phyloP scores from a whole-genome alignment of 2,329 filamentous ascomycete species.

The Colletotrichum magnum region DNA sequence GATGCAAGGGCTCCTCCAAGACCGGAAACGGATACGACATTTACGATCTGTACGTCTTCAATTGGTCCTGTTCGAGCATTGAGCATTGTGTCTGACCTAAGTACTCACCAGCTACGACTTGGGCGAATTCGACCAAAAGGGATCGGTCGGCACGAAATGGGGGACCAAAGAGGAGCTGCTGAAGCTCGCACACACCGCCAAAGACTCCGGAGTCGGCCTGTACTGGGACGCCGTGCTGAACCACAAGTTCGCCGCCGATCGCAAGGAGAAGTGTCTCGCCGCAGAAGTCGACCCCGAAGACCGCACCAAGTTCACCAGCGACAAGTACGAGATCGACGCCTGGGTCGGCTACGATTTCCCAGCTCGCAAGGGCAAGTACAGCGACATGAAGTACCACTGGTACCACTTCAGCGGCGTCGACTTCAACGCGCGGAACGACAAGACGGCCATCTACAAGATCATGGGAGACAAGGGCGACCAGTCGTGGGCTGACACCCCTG shows the following conservation, averaged over 20 bases:
- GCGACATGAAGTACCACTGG: constrained; percentile 76
- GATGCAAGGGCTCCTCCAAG: constrained; percentile 75
- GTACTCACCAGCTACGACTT: constrained; percentile 63
- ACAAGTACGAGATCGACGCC: constrained; percentile 75
- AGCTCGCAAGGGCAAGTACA: constrained; percentile 74
- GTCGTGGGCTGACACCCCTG: constrained; percentile 71
- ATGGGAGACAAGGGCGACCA: constrained; percentile 68
- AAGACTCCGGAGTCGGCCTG: constrained; percentile 70
- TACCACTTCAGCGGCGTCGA: constrained; percentile 80
- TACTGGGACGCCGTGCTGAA: constrained; percentile 83
- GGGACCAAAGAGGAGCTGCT: constrained; percentile 75
- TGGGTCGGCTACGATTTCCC: constrained; percentile 80
- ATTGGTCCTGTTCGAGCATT: not conserved
- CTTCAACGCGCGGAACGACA: constrained; percentile 71
- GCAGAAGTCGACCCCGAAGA: constrained; percentile 75
- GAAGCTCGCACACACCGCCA: constrained; percentile 66
- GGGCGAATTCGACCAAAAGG: constrained; percentile 83
- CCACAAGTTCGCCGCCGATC: constrained; percentile 81
- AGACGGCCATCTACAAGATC: constrained; percentile 79
- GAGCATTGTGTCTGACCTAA: constrained; percentile 1
- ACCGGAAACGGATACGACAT: constrained; percentile 78
- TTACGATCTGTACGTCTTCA: constrained; percentile 70
- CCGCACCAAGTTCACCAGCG: constrained; percentile 68
- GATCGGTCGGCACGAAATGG: constrained; percentile 76
- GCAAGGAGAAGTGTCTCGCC: constrained; percentile 72